Conservation (phyloP, 2,329 filamentous ascomycete genomes). For the Fusarium fujikuroi region DNA sequence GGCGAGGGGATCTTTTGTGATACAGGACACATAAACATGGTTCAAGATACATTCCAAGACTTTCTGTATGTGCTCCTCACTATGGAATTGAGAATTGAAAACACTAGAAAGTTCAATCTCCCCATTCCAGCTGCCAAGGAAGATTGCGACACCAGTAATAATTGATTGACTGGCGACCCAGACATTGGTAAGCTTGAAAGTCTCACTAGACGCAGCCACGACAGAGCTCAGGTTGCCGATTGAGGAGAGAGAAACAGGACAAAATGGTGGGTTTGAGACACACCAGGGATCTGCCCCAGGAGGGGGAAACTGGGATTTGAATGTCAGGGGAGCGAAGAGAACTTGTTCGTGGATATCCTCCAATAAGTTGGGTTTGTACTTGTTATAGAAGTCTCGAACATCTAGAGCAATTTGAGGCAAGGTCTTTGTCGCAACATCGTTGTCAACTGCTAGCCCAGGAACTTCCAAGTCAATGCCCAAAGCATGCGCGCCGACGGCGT, state of each 20-base stretch:
- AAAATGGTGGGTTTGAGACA: background rate
- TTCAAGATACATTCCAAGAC: background rate
- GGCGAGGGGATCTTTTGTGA: rapidly evolving
- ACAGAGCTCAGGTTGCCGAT: background rate
- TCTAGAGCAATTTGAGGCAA: background rate
- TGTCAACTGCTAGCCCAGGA: rapidly evolving
- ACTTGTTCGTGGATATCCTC: background rate
- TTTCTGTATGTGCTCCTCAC: rapidly evolving
- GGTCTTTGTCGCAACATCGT: rapidly evolving
- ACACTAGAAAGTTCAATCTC: background rate
- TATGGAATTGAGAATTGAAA: background rate
- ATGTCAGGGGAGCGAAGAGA: background rate
- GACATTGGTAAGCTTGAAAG: background rate
- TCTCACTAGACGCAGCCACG: rapidly evolving
- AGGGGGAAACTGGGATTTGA: background rate
- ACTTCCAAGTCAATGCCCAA: background rate
- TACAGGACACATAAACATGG: background rate
- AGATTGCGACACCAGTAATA: background rate
- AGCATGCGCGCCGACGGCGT: background rate
- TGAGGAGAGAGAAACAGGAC: background rate
- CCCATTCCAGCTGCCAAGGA: background rate
- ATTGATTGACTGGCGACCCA: background rate
- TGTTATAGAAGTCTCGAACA: background rate
- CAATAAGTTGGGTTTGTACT: background rate
- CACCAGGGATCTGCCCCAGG: background rate